Percentiles rank a stretch among this genome's conserved stretches.
These are phyloP conservation scores for Entomortierella parvispora DNA, from an alignment of 192 early-diverging fungal genomes.

Conservation along the genomic window DNA sequence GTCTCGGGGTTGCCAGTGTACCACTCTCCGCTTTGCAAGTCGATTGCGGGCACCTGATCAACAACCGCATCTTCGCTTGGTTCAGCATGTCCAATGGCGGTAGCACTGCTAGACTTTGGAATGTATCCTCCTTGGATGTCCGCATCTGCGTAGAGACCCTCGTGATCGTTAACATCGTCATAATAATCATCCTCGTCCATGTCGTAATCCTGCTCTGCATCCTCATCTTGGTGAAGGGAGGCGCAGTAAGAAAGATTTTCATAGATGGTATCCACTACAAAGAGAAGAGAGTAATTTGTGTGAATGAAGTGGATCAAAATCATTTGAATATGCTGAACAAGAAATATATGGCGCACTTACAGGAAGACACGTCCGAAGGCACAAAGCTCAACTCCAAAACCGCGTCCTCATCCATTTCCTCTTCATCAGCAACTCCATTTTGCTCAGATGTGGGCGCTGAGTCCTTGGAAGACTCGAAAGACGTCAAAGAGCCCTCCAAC, in stretches of 20 bases:
- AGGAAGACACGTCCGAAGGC: constrained; percentile 62
- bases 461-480: constrained; percentile 2
- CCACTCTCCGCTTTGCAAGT: constrained; percentile 47
- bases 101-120: constrained; percentile 30
- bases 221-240: constrained; percentile 73
- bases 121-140: constrained; percentile 50
- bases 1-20: constrained; percentile 40
- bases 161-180: constrained; percentile 36
- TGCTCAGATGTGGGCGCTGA: constrained; percentile 18
- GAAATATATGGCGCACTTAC: constrained; percentile 47
- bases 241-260: constrained; percentile 73
- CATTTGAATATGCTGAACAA: background rate
- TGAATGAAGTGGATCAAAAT: background rate
- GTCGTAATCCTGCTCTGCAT: constrained; percentile 47
- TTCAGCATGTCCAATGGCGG: constrained; percentile 17
- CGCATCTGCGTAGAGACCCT: constrained; percentile 41
- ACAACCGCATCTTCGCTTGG: background rate
- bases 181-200: constrained; percentile 41
- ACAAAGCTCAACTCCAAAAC: constrained; percentile 68
- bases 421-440: constrained; percentile 46
- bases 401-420: constrained; percentile 57
- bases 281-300: background rate
- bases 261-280: constrained; percentile 73
- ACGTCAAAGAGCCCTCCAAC: constrained; percentile 56
- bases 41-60: constrained; percentile 28